Percentiles rank a stretch among this genome's conserved stretches.
These are phyloP conservation scores for Chlamydomonas sp. DNA, from an alignment of 139 green algal genomes.

Conservation along the genomic window DNA sequence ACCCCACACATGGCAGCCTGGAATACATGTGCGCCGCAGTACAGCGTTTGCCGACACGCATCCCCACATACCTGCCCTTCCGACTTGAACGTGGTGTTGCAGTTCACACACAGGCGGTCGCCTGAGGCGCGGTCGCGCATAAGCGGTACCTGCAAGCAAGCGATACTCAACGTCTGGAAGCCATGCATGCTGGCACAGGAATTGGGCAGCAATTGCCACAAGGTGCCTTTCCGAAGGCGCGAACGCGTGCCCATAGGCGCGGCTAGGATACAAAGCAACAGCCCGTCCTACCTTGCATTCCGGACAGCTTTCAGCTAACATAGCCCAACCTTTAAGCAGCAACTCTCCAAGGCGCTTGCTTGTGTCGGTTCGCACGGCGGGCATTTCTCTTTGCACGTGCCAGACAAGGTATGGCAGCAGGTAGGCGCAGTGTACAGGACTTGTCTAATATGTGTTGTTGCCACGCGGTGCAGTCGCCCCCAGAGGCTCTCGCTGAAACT, in stretches of 20 bases:
- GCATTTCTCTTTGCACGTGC: background rate
- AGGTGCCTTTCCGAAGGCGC: background rate
- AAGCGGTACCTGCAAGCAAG: constrained; percentile 33
- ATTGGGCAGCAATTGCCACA: background rate
- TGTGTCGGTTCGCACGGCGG: background rate
- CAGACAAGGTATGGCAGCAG: no score
- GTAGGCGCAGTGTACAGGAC: no score
- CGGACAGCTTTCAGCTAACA: constrained; percentile 50
- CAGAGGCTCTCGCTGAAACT: no score
- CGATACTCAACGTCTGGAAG: no score
- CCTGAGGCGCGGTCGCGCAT: constrained; percentile 36
- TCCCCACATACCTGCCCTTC: background rate
- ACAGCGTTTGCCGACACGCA: background rate
- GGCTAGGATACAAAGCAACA: no score
- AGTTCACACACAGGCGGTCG: constrained; percentile 55
- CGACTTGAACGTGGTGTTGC: constrained; percentile 9
- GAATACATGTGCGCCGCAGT: no score
- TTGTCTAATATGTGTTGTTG: no score
- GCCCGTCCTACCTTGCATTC: constrained; percentile 28
- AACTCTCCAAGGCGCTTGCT: constrained; percentile 29
- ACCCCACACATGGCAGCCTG: no score
- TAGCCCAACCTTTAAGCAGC: constrained; percentile 44
- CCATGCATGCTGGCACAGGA: no score
- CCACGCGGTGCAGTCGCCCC: no score
- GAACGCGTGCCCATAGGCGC: no score